Percentiles rank a stretch among this genome's conserved stretches.
Evolutionary conservation across 495 filamentous ascomycete species (phyloP).

Genomic region (Ascodesmis nigricans): DNA sequence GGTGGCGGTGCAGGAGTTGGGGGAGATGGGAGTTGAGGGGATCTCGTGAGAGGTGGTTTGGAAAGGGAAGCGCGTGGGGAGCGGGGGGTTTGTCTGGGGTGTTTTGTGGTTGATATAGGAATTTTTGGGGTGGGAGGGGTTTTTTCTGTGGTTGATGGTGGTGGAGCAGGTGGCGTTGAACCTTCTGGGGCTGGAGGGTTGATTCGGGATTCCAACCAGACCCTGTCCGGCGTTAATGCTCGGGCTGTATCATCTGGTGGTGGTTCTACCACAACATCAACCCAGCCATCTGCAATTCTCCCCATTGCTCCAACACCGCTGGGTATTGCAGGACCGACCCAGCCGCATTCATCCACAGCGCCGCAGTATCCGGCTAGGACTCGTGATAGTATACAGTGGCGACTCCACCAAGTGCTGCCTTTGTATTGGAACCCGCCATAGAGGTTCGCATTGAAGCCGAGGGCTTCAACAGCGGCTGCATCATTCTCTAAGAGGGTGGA

Average conservation of each 20-base stretch:
- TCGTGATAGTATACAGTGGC: slow-evolving; percentile 49
- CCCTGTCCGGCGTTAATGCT: slow-evolving; percentile 10
- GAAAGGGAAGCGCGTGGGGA: too few relatives aligned
- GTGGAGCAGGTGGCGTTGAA: too few relatives aligned
- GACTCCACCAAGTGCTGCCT: slow-evolving; percentile 64
- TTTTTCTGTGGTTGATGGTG: too few relatives aligned
- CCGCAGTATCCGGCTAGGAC: slow-evolving; percentile 44
- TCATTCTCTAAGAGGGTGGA: slow-evolving; percentile 60
- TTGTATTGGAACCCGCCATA: slow-evolving; percentile 57
- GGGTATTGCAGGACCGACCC: slow-evolving; percentile 16
- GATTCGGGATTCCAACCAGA: neutral
- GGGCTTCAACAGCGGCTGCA: slow-evolving; percentile 33
- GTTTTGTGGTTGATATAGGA: too few relatives aligned
- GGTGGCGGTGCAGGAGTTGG: too few relatives aligned
- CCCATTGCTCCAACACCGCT: slow-evolving; percentile 5
- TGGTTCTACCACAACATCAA: slow-evolving; percentile 10
- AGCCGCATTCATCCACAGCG: slow-evolving; percentile 30
- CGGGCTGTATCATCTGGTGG: slow-evolving; percentile 9
- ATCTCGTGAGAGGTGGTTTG: too few relatives aligned
- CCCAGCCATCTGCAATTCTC: slow-evolving; percentile 12
- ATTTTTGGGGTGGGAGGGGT: too few relatives aligned
- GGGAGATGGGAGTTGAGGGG: too few relatives aligned
- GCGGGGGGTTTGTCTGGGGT: too few relatives aligned
- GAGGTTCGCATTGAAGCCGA: slow-evolving; percentile 49
- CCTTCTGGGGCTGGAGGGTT: neutral